Evolutionary conservation across 495 filamentous ascomycete genomes (phyloP), one percentile per base, ranked within the genome.

Genomic region (Diplogelasinospora grovesii): DNA sequence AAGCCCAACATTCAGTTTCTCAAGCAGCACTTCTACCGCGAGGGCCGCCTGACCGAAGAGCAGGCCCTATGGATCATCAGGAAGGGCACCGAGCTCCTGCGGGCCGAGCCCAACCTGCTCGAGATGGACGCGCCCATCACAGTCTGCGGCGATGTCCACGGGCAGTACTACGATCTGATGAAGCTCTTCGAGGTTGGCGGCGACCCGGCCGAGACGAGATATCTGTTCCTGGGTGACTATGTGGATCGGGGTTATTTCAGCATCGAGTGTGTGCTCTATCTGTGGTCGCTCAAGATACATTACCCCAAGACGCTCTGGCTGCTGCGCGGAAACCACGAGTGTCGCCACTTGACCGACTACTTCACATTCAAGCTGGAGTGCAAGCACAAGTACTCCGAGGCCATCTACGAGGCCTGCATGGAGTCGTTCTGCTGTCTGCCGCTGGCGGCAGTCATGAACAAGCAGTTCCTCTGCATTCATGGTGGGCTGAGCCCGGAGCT

Each of bases 41-140:
- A 98, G 73, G 92, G 92, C 54, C 86, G 92, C 50, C 73, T 98
- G 48, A 95, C 90, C 36, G 89, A 98, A 51, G 90, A 96, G 36
- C 92, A 98, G 66, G 92, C 92, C 30, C 71, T 98, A 65, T 96
- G 82, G 79, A 98, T 98, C 49, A 83, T 98, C 61, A 71, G 81
- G 45, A 74, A 76, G 37, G 92, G 90, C 41, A 85, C 86, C 25
- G 79, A 95, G 57, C 59, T 96, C 22, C 71, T 98, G 39, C 81
- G 78, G 47, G 69, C 78, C 27, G 92, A 98, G 65, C 92, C 92
- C 23, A 98, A 96, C 62, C 71, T 98, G 34, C 77, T 98, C 45
- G 92, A 98, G 71, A 97, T 98, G 92, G 92, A 98, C 68, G 92
- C 92, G 22, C 92, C 92, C 20, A 98, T 98, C 60, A 98, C 92